These are phyloP conservation scores for Solanum arcanum DNA, from an alignment of 257 asterid species.

Conservation along the genomic window DNA sequence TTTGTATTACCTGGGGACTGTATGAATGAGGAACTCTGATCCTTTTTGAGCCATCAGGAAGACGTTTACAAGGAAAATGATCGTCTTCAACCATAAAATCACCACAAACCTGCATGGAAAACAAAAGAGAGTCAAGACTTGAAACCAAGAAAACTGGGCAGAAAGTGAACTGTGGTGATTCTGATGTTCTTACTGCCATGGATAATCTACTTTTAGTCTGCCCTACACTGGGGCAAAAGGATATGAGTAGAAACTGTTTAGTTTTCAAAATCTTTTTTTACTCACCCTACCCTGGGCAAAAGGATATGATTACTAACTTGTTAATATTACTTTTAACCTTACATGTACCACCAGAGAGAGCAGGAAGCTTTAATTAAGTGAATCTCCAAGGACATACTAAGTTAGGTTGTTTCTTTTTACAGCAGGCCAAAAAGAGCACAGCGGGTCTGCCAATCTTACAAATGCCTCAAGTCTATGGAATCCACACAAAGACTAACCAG, in stretches of 20 bases:
- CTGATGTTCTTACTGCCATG: not conserved
- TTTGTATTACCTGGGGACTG: slow-evolving; percentile 53
- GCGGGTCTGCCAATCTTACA: not conserved
- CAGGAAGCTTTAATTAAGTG: not conserved
- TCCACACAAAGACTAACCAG: not conserved
- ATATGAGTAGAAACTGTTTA: not conserved
- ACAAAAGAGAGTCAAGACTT: not conserved
- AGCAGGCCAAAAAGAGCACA: not conserved
- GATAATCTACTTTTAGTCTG: not conserved
- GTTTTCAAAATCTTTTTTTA: not conserved
- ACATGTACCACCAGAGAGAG: not conserved
- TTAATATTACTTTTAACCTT: not conserved
- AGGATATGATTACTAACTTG: not conserved
- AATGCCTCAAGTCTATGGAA: not conserved
- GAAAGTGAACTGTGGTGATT: not conserved
- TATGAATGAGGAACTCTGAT: slow-evolving; percentile 44
- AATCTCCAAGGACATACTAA: not conserved
- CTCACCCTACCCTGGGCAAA: not conserved
- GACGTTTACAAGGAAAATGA: slow-evolving; percentile 46
- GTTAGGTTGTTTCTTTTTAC: not conserved
- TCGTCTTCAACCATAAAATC: slow-evolving; percentile 21
- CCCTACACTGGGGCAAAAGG: not conserved
- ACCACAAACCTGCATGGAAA: slow-evolving; percentile 35
- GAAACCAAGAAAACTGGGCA: not conserved
- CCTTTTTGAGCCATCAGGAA: slow-evolving; percentile 96